Evolutionary conservation across 768 basidiomycete species (phyloP).

Genomic region (Russula brevipes): DNA sequence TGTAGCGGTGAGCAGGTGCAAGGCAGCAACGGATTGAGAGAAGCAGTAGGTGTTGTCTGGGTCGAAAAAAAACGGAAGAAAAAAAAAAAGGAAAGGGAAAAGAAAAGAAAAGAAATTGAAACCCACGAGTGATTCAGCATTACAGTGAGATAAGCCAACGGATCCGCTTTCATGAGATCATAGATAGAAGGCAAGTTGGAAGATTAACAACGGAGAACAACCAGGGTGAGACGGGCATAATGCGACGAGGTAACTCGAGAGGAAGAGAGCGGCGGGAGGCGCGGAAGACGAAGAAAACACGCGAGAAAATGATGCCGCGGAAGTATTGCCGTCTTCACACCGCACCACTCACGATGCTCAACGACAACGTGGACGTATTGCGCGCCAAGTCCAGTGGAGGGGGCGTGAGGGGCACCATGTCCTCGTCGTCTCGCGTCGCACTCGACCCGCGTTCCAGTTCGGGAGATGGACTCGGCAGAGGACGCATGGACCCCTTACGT

Average conservation of each 20-base stretch:
- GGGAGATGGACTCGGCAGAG: slow-evolving; percentile 16
- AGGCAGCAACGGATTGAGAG: background rate
- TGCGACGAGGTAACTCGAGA: background rate
- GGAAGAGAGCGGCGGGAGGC: background rate
- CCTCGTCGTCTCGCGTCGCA: slow-evolving; percentile 1
- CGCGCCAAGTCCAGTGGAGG: slow-evolving; percentile 16
- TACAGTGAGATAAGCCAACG: slow-evolving; percentile 13
- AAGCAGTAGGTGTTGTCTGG: background rate
- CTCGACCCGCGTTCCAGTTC: slow-evolving; percentile 13
- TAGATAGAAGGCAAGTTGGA: background rate
- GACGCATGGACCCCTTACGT: slow-evolving; percentile 43
- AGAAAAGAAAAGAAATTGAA: background rate
- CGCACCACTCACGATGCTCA: slow-evolving; percentile 23
- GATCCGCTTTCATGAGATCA: slow-evolving; percentile 6
- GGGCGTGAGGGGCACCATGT: slow-evolving; percentile 1
- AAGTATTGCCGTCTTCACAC: background rate
- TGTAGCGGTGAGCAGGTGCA: background rate
- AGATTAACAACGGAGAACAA: background rate
- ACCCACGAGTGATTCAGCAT: slow-evolving; percentile 14
- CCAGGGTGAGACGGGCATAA: background rate
- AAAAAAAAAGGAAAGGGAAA: background rate
- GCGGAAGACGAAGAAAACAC: background rate
- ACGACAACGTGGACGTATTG: slow-evolving; percentile 24
- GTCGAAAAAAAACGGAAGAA: background rate
- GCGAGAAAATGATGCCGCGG: background rate